Evolutionary conservation across 2,329 filamentous ascomycete species (phyloP).

Genomic region (Epicoccum nigrum): DNA sequence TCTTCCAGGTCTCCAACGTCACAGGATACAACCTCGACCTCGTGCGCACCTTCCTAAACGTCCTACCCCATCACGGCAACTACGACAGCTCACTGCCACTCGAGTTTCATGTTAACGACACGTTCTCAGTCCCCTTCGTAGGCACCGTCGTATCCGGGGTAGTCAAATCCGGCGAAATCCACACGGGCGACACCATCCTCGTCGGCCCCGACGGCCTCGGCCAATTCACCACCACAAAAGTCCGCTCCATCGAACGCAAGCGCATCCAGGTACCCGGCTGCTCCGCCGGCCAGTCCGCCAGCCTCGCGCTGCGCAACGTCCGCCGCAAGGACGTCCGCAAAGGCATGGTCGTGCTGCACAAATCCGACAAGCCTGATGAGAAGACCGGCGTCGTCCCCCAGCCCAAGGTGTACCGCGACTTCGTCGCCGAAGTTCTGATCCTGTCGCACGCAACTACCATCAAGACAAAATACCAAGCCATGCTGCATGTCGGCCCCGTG

Average conservation of each 20-base stretch:
- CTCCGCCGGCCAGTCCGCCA: constrained; percentile 89
- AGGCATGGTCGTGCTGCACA: constrained; percentile 95
- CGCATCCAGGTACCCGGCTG: constrained; percentile 86
- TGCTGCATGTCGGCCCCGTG: constrained; percentile 95
- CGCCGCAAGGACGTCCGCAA: constrained; percentile 92
- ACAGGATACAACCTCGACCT: constrained; percentile 90
- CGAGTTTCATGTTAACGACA: constrained; percentile 96
- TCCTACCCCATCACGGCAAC: constrained; percentile 90
- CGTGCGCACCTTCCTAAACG: constrained; percentile 91
- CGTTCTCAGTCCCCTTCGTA: constrained; percentile 95
- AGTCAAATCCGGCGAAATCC: constrained; percentile 80
- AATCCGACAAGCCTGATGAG: constrained; percentile 69
- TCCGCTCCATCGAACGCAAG: constrained; percentile 94
- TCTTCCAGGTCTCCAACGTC: constrained; percentile 98
- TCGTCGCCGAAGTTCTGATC: constrained; percentile 80
- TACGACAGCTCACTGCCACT: constrained; percentile 86
- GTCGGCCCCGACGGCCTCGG: constrained; percentile 90
- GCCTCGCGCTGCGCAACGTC: constrained; percentile 86
- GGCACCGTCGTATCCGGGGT: constrained; percentile 96
- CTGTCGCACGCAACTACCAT: constrained; percentile 96
- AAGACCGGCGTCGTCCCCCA: constrained; percentile 40
- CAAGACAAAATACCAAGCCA: constrained; percentile 95
- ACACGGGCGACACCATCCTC: constrained; percentile 86
- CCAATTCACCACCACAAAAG: constrained; percentile 83
- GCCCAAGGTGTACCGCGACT: constrained; percentile 61